Percentiles rank a stretch among this genome's conserved stretches.
These are phyloP conservation scores for Asterochloris erici DNA, from an alignment of 139 green algal species.

Conservation along the genomic window DNA sequence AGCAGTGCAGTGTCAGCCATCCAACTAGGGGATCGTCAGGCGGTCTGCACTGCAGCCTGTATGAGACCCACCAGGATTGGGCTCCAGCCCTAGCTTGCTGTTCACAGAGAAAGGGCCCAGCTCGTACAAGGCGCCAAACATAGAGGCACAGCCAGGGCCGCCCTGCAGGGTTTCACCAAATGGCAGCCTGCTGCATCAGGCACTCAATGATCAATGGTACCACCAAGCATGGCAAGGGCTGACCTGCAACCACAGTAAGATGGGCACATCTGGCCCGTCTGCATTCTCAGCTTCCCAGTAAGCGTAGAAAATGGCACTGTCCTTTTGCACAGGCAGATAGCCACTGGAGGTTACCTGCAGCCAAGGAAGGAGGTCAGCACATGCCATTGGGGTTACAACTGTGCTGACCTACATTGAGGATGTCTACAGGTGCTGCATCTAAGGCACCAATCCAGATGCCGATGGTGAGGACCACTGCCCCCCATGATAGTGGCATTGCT, in stretches of 20 bases:
- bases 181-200: not conserved
- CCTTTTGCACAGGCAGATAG: not conserved
- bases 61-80: conserved; percentile 30
- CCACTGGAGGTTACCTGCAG: too few species aligned
- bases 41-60: not conserved
- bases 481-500: too few species aligned
- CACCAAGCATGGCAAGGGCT: not conserved
- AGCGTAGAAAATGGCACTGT: conserved; percentile 26
- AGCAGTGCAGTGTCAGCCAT: not conserved
- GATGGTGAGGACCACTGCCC: too few species aligned
- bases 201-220: not conserved
- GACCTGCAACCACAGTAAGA: conserved; percentile 48
- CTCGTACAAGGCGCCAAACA: conserved; percentile 65
- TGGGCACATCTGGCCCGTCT: not conserved
- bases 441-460: too few species aligned
- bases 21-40: too few species aligned
- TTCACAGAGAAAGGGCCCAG: conserved; percentile 44
- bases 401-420: too few species aligned
- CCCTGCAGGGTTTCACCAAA: conserved; percentile 35
- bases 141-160: conserved; percentile 57
- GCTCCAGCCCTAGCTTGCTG: conserved; percentile 23
- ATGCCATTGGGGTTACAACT: too few species aligned
- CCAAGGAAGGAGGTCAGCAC: too few species aligned
- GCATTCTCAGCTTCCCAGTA: conserved; percentile 26
- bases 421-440: too few species aligned